Conservation (phyloP, 2,329 filamentous ascomycete species). For the Fusarium temperatum region DNA sequence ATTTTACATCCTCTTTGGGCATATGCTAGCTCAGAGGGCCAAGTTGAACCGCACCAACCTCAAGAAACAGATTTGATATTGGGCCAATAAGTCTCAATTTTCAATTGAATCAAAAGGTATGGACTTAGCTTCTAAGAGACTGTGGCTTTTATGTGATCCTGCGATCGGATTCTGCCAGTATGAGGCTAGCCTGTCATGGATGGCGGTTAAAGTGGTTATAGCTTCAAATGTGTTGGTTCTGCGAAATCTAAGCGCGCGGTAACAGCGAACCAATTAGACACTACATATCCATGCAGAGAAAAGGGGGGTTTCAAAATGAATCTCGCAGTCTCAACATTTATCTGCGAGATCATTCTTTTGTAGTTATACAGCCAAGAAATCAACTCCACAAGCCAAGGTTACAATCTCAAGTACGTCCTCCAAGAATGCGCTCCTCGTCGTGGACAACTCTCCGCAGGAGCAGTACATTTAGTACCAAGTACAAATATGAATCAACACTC, state of each 20-base stretch:
- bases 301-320: not conserved
- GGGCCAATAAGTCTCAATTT: not conserved
- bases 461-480: not conserved
- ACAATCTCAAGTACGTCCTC: no score
- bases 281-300: not conserved
- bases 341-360: not conserved
- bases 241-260: not conserved
- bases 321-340: not conserved
- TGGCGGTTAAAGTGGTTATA: not conserved
- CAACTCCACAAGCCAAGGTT: not conserved
- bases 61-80: not conserved
- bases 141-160: not conserved
- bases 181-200: not conserved
- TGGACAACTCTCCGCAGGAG: not conserved
- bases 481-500: not conserved
- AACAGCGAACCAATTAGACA: not conserved
- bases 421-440: not conserved
- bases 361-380: not conserved
- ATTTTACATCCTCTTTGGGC: slow-evolving; percentile 28
- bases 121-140: fast-evolving
- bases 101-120: not conserved
- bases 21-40: slow-evolving; percentile 34
- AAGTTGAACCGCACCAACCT: not conserved
- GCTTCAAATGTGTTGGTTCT: not conserved
- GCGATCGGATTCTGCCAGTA: fast-evolving